These are phyloP conservation scores for Mycogone perniciosa DNA, from an alignment of 2,329 filamentous ascomycete species.

Conservation along the genomic window DNA sequence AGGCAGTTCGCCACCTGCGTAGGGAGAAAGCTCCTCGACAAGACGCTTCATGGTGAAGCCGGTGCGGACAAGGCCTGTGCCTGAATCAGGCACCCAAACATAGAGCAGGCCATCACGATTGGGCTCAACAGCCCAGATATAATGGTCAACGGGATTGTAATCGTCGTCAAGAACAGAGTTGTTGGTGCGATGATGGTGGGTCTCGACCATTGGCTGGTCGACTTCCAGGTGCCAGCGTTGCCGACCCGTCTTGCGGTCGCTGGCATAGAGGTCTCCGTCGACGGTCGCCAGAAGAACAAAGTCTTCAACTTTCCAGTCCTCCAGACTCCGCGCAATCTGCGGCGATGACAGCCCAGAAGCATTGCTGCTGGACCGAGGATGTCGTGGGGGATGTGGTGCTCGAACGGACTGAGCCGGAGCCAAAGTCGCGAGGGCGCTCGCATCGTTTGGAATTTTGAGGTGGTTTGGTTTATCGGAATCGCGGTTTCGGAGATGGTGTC, in stretches of 20 bases:
- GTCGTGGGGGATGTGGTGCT: slow-evolving; percentile 76
- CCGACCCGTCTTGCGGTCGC: slow-evolving; percentile 78
- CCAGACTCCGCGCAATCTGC: slow-evolving; percentile 91
- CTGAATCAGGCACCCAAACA: slow-evolving; percentile 64
- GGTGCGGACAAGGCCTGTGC: slow-evolving; percentile 57
- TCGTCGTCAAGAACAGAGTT: slow-evolving; percentile 54
- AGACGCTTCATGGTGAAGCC: slow-evolving; percentile 76
- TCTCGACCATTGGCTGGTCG: slow-evolving; percentile 85
- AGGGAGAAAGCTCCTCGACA: slow-evolving; percentile 76
- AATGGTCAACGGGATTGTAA: slow-evolving; percentile 68
- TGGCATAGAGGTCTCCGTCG: slow-evolving; percentile 91
- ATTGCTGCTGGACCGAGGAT: slow-evolving; percentile 48
- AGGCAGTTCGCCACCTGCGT: slow-evolving; percentile 65
- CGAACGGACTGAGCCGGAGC: slow-evolving; percentile 93
- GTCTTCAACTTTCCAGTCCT: slow-evolving; percentile 99
- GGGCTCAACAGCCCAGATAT: slow-evolving; percentile 92
- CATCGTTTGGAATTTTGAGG: slow-evolving; percentile 52
- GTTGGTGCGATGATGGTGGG: slow-evolving; percentile 70
- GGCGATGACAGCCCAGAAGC: slow-evolving; percentile 68
- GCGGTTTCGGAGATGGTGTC: slow-evolving; percentile 27
- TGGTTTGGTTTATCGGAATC: slow-evolving; percentile 27
- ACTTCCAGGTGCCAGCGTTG: slow-evolving; percentile 80
- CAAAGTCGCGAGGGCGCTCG: slow-evolving; percentile 95
- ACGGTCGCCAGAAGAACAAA: slow-evolving; percentile 99
- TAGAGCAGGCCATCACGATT: slow-evolving; percentile 82